Evolutionary conservation across 108 stramenopile species (phyloP), one percentile per base, ranked within the genome.

Genomic region (Cyclotella cryptica): DNA sequence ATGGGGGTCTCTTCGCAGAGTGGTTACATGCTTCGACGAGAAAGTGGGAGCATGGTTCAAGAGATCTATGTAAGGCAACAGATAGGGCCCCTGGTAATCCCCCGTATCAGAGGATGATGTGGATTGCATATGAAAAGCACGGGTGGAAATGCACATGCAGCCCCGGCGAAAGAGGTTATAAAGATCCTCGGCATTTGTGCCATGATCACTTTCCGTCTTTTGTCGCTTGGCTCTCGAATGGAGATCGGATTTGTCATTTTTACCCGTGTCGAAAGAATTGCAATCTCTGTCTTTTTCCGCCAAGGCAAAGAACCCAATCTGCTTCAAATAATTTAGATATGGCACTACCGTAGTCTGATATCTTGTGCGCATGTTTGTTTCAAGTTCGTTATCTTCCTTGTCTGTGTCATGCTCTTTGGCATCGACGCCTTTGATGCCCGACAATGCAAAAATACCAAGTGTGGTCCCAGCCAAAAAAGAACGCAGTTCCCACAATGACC

Each of bases 21-120:
- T 92, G 0, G 95, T 96, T 59, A 81, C 86, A 18, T 80, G 69
- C 3, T 79, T 49, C 3, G 88, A 44, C 77, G 87, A 69, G 42
- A 30, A 40, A 15, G 19, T 49, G 0, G 81, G 81, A 19, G 77
- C 47, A 42, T 95, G 94, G 77, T 95, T 95, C 44, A 95, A 78
- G 30, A 95, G 69, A 78, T 95, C 94, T 61, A 95, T 93, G 51
- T 89, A 77, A 0, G 94, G 94, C 6, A 95, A 69, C 19, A 95
- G 75, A 72, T 86, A 93, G 17, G 94, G 94, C 11, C 94, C 94
- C 21, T 68, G 47, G 60, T 92, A 88, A 22, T 22, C 39, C 27
- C 3, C 9, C 7, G 51, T 15, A 29, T 58, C 26, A 30, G 15
- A 28, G 17, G 24, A 24, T 72, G 49, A 14, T 69, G 51, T 35